Conservation (phyloP, 2,329 filamentous ascomycete species). For the Leptographium lundbergii region DNA sequence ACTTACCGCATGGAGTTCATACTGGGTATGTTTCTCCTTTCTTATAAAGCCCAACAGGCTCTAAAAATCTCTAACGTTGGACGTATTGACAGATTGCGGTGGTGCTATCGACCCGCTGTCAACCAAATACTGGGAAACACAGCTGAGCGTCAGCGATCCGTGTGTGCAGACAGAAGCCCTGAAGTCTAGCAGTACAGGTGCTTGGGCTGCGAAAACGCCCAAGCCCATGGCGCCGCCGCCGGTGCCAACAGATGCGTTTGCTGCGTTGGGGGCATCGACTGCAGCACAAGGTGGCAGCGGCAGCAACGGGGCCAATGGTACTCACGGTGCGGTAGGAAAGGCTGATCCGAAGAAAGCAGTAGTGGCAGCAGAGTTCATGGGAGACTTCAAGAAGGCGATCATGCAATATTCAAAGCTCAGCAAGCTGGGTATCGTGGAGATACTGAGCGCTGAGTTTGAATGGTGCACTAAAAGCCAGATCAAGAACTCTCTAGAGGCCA, state of each 20-base stretch:
- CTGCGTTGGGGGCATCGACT: slow-evolving; percentile 4
- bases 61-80: neutral
- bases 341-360: slow-evolving; percentile 19
- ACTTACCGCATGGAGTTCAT: slow-evolving; percentile 65
- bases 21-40: slow-evolving; percentile 38
- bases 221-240: slow-evolving; percentile 13
- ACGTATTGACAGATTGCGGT: slow-evolving; percentile 28
- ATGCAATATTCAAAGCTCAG: slow-evolving; percentile 44
- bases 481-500: slow-evolving; percentile 52
- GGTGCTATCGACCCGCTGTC: slow-evolving; percentile 72
- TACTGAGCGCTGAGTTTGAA: slow-evolving; percentile 62
- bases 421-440: slow-evolving; percentile 63
- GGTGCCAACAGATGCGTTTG: slow-evolving; percentile 12
- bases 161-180: neutral
- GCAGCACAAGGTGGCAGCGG: neutral
- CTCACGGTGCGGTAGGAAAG: neutral
- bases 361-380: slow-evolving; percentile 47
- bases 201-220: slow-evolving; percentile 3
- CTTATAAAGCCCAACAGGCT: neutral
- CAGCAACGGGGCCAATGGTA: neutral
- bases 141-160: slow-evolving; percentile 13
- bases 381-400: slow-evolving; percentile 57
- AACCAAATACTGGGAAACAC: slow-evolving; percentile 57
- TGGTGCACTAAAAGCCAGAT: slow-evolving; percentile 58
- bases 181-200: neutral